phyloP scores from a whole-genome alignment of 805 yeast species.

The Cyberlindnera mississippiensis region DNA sequence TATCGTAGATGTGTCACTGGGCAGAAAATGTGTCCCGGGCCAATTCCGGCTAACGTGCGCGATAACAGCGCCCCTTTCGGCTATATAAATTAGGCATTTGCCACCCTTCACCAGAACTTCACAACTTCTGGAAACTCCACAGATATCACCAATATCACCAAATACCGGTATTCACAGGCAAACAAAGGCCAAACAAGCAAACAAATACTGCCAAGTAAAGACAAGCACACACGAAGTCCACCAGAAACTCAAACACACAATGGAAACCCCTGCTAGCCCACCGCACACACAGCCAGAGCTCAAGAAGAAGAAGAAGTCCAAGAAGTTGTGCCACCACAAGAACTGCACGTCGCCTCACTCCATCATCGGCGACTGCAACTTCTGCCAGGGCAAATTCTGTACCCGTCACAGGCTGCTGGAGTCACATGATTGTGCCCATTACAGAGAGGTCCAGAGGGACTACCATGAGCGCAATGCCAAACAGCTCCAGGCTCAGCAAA shows the following conservation, averaged over 20 bases:
- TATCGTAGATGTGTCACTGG: too few species aligned
- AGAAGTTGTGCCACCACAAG: constrained; percentile 27
- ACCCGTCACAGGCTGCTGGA: constrained; percentile 63
- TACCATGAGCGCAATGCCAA: constrained; percentile 62
- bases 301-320: constrained; percentile 28
- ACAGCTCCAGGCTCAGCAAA: constrained; percentile 57
- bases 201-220: too few species aligned
- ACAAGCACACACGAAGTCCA: too few species aligned
- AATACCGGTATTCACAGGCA: neutral
- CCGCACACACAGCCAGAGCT: constrained; percentile 5
- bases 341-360: constrained; percentile 31
- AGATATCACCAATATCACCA: neutral
- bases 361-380: constrained; percentile 59
- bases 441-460: constrained; percentile 54
- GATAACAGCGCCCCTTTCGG: neutral
- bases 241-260: too few species aligned
- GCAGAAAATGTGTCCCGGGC: constrained; percentile 2
- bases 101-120: constrained; percentile 1
- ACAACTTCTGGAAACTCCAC: too few species aligned
- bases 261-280: too few species aligned
- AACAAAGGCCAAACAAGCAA: too few species aligned
- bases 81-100: constrained; percentile 1
- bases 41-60: neutral
- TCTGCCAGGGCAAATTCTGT: constrained; percentile 61
- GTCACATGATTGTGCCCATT: constrained; percentile 56